These are phyloP conservation scores for Microcyclosporella mali DNA, from an alignment of 2,329 filamentous ascomycete species.

Conservation along the genomic window DNA sequence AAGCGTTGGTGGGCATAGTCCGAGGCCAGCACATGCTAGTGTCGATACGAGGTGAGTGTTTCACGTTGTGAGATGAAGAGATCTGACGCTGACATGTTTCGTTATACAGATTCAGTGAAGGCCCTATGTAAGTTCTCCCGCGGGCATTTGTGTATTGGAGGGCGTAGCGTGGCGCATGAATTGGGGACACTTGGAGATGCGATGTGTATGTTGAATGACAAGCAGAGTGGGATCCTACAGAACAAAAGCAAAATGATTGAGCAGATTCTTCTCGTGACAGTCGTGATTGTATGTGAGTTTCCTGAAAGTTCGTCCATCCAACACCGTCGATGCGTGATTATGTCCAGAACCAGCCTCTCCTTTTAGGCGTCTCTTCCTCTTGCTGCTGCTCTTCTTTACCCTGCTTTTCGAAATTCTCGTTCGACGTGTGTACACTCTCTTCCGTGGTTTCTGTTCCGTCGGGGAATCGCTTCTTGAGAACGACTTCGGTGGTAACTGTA, in stretches of 20 bases:
- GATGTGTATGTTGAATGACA: no score
- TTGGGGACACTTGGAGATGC: no score
- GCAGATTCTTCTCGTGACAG: not conserved
- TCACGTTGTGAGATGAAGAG: no score
- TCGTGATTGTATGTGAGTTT: not conserved
- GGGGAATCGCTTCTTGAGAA: conserved; percentile 53
- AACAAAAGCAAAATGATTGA: not conserved
- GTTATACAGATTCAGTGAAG: no score
- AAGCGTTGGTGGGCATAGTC: no score
- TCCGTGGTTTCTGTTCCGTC: conserved; percentile 56
- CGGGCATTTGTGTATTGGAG: no score
- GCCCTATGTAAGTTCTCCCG: no score
- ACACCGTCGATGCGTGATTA: conserved; percentile 3
- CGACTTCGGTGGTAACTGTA: conserved; percentile 50
- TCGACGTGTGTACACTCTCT: conserved; percentile 46
- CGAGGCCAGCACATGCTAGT: no score
- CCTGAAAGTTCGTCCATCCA: not conserved
- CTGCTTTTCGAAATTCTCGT: conserved; percentile 7
- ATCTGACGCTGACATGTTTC: no score
- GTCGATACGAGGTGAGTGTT: no score
- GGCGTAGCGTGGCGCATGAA: no score
- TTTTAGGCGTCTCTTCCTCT: conserved; percentile 9
- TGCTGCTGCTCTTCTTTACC: not conserved
- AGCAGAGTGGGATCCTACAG: conserved; percentile 4
- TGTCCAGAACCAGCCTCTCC: conserved; percentile 34